phyloP scores from a whole-genome alignment of 306 rosid genomes.

The Sicyos edulis region DNA sequence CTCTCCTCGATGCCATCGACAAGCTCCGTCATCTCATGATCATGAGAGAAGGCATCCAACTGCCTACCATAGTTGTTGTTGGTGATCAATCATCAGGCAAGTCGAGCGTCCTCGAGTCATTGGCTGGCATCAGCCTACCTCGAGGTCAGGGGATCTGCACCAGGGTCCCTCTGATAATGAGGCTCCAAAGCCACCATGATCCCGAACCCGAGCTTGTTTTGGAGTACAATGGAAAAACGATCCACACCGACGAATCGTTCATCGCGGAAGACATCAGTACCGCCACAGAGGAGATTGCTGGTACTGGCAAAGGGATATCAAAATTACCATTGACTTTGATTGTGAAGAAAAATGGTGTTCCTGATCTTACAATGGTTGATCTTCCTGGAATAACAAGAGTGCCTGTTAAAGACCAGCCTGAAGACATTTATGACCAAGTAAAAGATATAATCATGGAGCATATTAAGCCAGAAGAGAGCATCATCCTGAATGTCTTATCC shows the following conservation, averaged over 20 bases:
- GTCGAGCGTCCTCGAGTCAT: conserved; percentile 42
- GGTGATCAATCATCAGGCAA: conserved; percentile 50
- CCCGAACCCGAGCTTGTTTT: conserved; percentile 30
- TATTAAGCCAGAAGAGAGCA: conserved; percentile 43
- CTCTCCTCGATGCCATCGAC: conserved; percentile 28
- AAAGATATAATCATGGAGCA: conserved; percentile 52
- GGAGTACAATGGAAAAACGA: conserved; percentile 23
- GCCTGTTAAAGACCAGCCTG: conserved; percentile 49
- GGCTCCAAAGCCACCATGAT: conserved; percentile 38
- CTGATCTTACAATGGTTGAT: conserved; percentile 52
- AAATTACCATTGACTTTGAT: conserved; percentile 40
- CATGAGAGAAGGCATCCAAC: conserved; percentile 43
- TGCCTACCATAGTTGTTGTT: conserved; percentile 47
- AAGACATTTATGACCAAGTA: conserved; percentile 45
- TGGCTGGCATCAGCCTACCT: conserved; percentile 38
- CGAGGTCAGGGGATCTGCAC: conserved; percentile 57
- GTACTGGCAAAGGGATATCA: conserved; percentile 38
- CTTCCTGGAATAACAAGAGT: conserved; percentile 54
- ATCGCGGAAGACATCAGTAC: conserved; percentile 34
- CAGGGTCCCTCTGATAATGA: conserved; percentile 44
- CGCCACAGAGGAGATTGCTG: conserved; percentile 47
- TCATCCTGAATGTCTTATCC: conserved; percentile 48
- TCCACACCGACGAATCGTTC: conserved; percentile 31
- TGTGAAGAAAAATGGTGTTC: conserved; percentile 50
- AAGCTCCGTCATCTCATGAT: conserved; percentile 29